Percentiles rank a stretch among this genome's conserved stretches.
These are phyloP conservation scores for Solanum neorickii DNA, from an alignment of 257 asterid genomes.

Conservation along the genomic window DNA sequence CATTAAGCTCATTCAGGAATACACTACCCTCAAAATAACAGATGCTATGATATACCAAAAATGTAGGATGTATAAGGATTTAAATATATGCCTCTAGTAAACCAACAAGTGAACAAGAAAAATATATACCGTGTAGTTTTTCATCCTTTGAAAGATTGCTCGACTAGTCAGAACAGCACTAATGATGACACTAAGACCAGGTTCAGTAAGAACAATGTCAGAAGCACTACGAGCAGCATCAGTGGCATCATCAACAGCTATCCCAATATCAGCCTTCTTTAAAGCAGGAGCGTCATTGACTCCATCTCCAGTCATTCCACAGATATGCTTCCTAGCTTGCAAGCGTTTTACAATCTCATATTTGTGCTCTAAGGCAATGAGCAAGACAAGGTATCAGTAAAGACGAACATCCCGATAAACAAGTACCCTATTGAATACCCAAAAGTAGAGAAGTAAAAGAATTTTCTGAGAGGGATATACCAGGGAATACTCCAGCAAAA, in stretches of 20 bases:
- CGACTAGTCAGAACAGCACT: conserved; percentile 97
- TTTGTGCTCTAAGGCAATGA: conserved; percentile 63
- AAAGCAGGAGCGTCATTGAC: conserved; percentile 98
- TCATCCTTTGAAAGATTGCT: conserved; percentile 97
- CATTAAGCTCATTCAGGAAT: background rate
- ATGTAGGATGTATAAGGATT: background rate
- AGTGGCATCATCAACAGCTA: conserved; percentile 98
- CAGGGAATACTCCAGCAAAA: conserved; percentile 98
- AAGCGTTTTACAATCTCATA: conserved; percentile 95
- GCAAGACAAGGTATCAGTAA: background rate
- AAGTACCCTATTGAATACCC: background rate
- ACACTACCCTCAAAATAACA: background rate
- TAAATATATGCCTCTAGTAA: background rate
- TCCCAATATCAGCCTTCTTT: conserved; percentile 95
- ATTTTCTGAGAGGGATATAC: conserved; percentile 18
- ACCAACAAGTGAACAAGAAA: background rate
- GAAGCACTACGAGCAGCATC: conserved; percentile 99
- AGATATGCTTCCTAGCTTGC: conserved; percentile 93
- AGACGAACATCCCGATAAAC: background rate
- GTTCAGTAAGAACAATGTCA: conserved; percentile 94
- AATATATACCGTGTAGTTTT: conserved; percentile 74
- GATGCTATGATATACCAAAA: background rate
- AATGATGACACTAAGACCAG: conserved; percentile 96
- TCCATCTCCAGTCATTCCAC: conserved; percentile 99
- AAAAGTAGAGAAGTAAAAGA: background rate